phyloP scores from a whole-genome alignment of 2,329 filamentous ascomycete species.

The Colletotrichum sansevieriae region DNA sequence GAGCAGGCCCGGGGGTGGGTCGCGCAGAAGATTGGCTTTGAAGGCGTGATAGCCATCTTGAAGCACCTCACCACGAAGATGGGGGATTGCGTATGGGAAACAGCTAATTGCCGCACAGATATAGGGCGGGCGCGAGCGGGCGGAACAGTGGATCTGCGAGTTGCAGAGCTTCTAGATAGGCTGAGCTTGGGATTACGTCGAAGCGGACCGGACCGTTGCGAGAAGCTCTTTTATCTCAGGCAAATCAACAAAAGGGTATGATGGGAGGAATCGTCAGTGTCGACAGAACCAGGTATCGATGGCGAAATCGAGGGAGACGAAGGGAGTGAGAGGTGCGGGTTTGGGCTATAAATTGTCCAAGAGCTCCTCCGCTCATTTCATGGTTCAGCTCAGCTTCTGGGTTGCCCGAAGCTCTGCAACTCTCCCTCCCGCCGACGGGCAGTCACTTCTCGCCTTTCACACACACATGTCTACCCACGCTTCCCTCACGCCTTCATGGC shows the following conservation, averaged over 20 bases:
- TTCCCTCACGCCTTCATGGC: conserved; percentile 2
- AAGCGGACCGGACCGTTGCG: conserved; percentile 22
- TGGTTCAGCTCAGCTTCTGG: conserved; percentile 21
- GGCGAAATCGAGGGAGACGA: conserved; percentile 33
- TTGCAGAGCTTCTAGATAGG: conserved; percentile 36
- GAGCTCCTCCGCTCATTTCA: conserved; percentile 29
- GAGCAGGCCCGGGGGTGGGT: conserved; percentile 97
- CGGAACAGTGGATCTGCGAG: conserved; percentile 20
- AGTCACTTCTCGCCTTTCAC: conserved; percentile 20
- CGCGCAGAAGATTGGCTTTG: conserved; percentile 84
- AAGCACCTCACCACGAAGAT: conserved; percentile 34
- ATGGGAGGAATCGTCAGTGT: conserved; percentile 33
- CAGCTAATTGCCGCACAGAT: conserved; percentile 22
- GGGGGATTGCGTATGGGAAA: conserved; percentile 32
- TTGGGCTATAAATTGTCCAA: conserved; percentile 39
- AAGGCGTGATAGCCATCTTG: conserved; percentile 68
- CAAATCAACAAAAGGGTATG: conserved; percentile 31
- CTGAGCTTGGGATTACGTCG: neutral
- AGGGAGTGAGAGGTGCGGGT: conserved; percentile 28
- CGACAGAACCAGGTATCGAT: conserved; percentile 40
- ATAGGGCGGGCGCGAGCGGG: conserved; percentile 17
- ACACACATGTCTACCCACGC: neutral
- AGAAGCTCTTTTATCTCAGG: conserved; percentile 39
- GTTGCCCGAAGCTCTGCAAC: conserved; percentile 41
- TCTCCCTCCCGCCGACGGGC: conserved; percentile 30